Base-by-base conservation (phyloP, 345 rosid species). In the Pelargonium nanum region DNA sequence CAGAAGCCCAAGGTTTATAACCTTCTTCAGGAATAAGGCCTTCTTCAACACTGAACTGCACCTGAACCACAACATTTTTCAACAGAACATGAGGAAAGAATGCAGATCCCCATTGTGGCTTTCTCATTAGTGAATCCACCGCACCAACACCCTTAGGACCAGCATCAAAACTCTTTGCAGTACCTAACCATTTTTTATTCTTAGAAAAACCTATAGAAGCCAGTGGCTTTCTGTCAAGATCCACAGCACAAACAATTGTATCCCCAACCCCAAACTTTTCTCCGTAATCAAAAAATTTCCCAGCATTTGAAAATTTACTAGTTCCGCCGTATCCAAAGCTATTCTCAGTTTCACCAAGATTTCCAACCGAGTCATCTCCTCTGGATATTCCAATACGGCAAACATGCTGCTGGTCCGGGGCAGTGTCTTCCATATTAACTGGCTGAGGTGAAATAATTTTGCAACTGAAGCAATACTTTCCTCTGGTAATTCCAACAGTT, bases 281-380 rank as follows among this genome's bases (percentile, higher is more conserved):
- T 45, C 81, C 68, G 26, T 62, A 74, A 62, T 56, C 59, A 17
- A 32, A 65, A 65, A 68, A 77, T 13, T 53, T 59, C 19, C 65
- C 67, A 26, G 44, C 64, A 59, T 25, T 45, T 40, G 72, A 77
- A 65, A 77, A 56, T 23, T 74, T 74, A 32, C 72, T 72, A 0
- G 72, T 74, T 25, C 81, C 81, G 25, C 72, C 78, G 65, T 58
- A 56, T 53, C 76, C 76, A 74, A 71, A 77, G 67, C 76, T n/a
- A 57, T 40, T 28, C 5, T 6, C 23, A n/a, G 60, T 74, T 32
- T 77, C 74, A 28, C 81, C 78, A 22, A 71, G 75, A 28, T 20
- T 63, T 65, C 78, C 74, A 30, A 71, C 69, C 0, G 65, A 50
- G 19, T 60, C 64, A 50, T 63, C 72, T 23, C 74, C 81, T 59